These are phyloP conservation scores for Penicillium chermesinum DNA, from an alignment of 495 filamentous ascomycete species.

Conservation along the genomic window DNA sequence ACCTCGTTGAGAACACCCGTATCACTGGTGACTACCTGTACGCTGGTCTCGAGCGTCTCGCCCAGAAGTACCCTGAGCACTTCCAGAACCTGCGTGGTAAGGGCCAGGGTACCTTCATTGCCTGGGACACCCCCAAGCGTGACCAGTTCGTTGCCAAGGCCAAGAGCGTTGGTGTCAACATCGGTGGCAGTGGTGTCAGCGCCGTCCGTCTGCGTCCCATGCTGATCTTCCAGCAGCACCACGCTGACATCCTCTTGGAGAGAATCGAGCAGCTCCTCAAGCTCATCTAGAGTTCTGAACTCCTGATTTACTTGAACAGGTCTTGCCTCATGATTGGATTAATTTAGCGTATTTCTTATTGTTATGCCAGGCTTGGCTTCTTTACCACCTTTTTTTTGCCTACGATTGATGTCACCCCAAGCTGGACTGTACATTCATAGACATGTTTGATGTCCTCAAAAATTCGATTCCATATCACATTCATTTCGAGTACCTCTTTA, in stretches of 20 bases:
- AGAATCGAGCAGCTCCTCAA: conserved; percentile 71
- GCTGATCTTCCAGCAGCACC: conserved; percentile 92
- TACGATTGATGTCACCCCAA: conserved; percentile 21
- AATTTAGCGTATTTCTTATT: conserved; percentile 21
- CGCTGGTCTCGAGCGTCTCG: conserved; percentile 60
- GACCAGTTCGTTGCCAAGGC: conserved; percentile 75
- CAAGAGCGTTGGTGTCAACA: conserved; percentile 80
- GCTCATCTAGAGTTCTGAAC: conserved; percentile 38
- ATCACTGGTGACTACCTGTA: conserved; percentile 81
- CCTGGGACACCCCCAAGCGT: conserved; percentile 82
- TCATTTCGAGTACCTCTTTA: too few species aligned
- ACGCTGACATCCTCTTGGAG: conserved; percentile 67
- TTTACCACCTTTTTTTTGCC: conserved; percentile 3
- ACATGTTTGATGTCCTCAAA: conserved; percentile 10
- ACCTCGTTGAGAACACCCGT: conserved; percentile 77
- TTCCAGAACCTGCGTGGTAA: conserved; percentile 89
- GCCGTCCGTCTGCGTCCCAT: conserved; percentile 89
- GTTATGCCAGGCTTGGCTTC: conserved; percentile 1
- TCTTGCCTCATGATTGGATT: conserved; percentile 12
- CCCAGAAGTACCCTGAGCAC: conserved; percentile 71
- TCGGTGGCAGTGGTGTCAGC: conserved; percentile 77
- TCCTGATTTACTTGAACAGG: conserved; percentile 7
- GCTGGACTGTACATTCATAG: conserved; percentile 21
- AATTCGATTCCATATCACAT: conserved; percentile 7
- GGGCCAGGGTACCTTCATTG: conserved; percentile 94